Percentiles rank a stretch among this genome's conserved stretches.
These are phyloP conservation scores for Pythium phragmiticola DNA, from an alignment of 352 stramenopile genomes.

Conservation along the genomic window DNA sequence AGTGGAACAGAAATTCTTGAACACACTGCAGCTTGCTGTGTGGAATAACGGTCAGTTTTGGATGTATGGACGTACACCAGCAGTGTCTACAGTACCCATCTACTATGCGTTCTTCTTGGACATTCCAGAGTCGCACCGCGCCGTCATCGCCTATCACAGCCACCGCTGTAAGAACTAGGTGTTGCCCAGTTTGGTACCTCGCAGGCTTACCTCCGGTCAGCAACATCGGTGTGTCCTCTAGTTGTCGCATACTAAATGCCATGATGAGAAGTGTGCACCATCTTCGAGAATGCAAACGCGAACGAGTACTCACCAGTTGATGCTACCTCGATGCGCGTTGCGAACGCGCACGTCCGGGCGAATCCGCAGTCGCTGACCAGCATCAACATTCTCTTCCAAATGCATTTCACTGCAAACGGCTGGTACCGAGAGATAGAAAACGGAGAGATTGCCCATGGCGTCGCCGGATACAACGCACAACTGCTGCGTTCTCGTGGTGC, in stretches of 20 bases:
- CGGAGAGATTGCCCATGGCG: conserved; percentile 13
- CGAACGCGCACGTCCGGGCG: conserved; percentile 17
- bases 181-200: not conserved
- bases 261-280: not conserved
- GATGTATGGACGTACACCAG: not conserved
- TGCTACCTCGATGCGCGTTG: conserved; percentile 17
- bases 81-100: conserved; percentile 1
- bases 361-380: conserved; percentile 7
- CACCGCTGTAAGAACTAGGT: not conserved
- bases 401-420: conserved; percentile 8
- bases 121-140: conserved; percentile 16
- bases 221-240: conserved; percentile 2
- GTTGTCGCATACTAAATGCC: conserved; percentile 10
- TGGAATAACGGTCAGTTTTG: not conserved
- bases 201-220: conserved; percentile 13
- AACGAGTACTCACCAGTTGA: conserved; percentile 16
- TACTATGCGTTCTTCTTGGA: conserved; percentile 4
- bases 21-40: conserved; percentile 9
- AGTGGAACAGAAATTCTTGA: conserved; percentile 17
- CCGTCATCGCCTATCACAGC: conserved; percentile 18
- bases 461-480: conserved; percentile 17
- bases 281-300: not conserved
- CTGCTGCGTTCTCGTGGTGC: not conserved
- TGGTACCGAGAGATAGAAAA: conserved; percentile 9
- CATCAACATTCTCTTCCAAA: not conserved